Conservation (phyloP, 73 alveolate species). For the Paramecium sonneborni region DNA sequence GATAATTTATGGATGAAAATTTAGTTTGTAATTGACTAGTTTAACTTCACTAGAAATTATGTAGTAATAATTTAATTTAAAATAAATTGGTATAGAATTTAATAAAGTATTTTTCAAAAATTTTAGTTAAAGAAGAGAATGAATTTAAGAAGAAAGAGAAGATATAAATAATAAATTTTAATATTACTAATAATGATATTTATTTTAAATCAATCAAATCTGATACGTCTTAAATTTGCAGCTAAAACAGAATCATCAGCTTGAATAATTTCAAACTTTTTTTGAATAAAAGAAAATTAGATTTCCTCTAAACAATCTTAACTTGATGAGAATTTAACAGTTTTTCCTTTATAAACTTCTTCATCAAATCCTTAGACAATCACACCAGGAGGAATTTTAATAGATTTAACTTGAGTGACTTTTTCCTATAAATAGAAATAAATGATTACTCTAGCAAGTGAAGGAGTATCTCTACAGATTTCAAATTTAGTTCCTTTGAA, state of each 20-base stretch:
- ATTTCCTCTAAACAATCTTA: constrained; percentile 42
- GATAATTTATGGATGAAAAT: no score
- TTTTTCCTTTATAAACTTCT: constrained; percentile 38
- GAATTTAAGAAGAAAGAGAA: no score
- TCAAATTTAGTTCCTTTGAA: constrained; percentile 7
- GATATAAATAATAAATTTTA: no score
- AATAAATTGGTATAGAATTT: no score
- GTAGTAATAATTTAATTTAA: no score
- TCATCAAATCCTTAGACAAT: constrained; percentile 40
- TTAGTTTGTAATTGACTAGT: no score
- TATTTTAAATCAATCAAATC: constrained; percentile 46
- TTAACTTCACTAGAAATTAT: no score
- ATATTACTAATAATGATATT: not conserved
- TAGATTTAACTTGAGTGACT: constrained; percentile 18
- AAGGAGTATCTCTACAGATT: constrained; percentile 45
- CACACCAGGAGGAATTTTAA: constrained; percentile 39
- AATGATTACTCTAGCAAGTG: not conserved
- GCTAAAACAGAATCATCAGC: constrained; percentile 40
- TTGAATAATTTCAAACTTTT: not conserved
- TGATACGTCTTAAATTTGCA: constrained; percentile 37
- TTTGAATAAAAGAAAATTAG: constrained; percentile 47
- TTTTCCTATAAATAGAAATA: not conserved
- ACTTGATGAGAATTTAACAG: constrained; percentile 37
- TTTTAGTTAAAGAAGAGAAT: no score
- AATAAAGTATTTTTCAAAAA: no score